Evolutionary conservation across 371 early-diverging fungal genomes (phyloP).

Genomic region (Choanephora cucurbitarum): DNA sequence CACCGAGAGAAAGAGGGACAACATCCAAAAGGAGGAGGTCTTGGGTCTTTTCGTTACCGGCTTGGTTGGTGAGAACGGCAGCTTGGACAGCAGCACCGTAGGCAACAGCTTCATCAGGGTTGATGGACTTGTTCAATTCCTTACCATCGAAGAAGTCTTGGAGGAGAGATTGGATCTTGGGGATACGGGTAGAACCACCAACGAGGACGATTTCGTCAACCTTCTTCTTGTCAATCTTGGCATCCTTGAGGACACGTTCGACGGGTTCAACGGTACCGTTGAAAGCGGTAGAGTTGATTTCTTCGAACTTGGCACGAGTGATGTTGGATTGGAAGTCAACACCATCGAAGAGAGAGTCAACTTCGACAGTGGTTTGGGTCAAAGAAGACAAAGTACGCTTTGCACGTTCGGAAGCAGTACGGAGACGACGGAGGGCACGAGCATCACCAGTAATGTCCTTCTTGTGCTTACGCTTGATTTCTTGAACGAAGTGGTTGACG

Average conservation of each 20-base stretch:
- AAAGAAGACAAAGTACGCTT: conserved; percentile 88
- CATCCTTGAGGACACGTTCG: conserved; percentile 84
- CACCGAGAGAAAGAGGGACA: conserved; percentile 85
- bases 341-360: conserved; percentile 90
- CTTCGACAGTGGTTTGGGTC: conserved; percentile 79
- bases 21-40: conserved; percentile 83
- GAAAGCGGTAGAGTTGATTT: conserved; percentile 85
- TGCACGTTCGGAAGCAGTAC: conserved; percentile 93
- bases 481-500: conserved; percentile 76
- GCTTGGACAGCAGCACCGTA: conserved; percentile 95
- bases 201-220: conserved; percentile 98
- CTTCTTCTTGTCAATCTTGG: conserved; percentile 88
- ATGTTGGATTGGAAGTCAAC: conserved; percentile 84
- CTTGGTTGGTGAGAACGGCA: conserved; percentile 74
- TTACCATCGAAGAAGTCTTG: conserved; percentile 92
- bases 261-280: conserved; percentile 82
- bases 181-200: conserved; percentile 99
- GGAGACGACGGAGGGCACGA: conserved; percentile 89
- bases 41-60: conserved; percentile 60
- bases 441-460: conserved; percentile 79
- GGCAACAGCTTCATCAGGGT: conserved; percentile 96
- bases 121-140: conserved; percentile 84
- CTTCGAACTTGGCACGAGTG: conserved; percentile 92
- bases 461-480: conserved; percentile 83
- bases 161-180: conserved; percentile 97